A percentile compares a stretch with the other conserved stretches of the same genome.
These are phyloP conservation scores for Hippophae tibetana DNA, from an alignment of 306 rosid species.

Conservation along the genomic window DNA sequence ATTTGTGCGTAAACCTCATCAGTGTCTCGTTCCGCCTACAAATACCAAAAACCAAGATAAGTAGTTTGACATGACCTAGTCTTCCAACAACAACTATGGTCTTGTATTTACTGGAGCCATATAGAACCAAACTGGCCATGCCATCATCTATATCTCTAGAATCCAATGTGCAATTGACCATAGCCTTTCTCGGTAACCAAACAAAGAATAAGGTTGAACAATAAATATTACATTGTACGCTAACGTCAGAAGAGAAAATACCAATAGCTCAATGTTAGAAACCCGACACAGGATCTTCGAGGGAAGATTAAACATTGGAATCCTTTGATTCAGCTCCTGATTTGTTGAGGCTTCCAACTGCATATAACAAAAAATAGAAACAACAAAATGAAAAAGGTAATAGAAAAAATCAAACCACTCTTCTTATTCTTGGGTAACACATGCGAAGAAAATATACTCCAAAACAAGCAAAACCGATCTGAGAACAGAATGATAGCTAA, in stretches of 20 bases:
- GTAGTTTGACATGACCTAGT: background rate
- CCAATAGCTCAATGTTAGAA: conserved; percentile 40
- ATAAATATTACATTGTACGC: no score
- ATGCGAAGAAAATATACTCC: conserved; percentile 3
- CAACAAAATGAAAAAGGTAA: background rate
- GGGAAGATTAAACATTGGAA: conserved; percentile 65
- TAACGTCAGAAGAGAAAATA: no score
- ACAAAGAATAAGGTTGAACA: no score
- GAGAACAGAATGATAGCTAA: background rate
- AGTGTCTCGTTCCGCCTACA: conserved; percentile 86
- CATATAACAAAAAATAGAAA: conserved; percentile 8
- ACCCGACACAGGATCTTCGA: conserved; percentile 77
- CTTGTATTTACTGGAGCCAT: no score
- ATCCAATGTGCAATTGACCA: no score
- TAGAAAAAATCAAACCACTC: no score
- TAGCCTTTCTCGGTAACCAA: no score
- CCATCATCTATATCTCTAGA: no score
- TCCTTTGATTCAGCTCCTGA: conserved; percentile 70
- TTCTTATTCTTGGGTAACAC: background rate
- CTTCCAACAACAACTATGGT: no score
- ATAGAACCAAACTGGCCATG: no score
- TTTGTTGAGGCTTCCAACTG: conserved; percentile 87
- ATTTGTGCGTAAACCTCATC: conserved; percentile 86
- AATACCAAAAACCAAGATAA: conserved; percentile 19
- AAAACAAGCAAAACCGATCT: conserved; percentile 17